These are phyloP conservation scores for Kazachstania viticola DNA, from an alignment of 805 yeast species.

Conservation along the genomic window DNA sequence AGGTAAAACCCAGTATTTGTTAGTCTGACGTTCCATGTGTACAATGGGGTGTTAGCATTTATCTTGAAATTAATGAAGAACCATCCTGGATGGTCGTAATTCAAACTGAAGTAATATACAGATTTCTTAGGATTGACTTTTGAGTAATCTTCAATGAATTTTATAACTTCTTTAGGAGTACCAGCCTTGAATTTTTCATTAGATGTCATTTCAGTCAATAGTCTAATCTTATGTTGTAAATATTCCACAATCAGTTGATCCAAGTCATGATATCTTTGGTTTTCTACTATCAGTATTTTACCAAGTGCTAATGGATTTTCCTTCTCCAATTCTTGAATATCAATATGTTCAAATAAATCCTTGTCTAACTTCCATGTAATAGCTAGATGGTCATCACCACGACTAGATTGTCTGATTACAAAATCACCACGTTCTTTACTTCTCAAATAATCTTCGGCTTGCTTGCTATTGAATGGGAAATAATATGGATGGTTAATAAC, in stretches of 20 bases:
- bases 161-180: constrained; percentile 63
- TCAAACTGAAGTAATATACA: constrained; percentile 82
- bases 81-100: constrained; percentile 90
- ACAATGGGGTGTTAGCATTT: constrained; percentile 51
- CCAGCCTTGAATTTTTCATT: constrained; percentile 83
- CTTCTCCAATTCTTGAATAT: constrained; percentile 64
- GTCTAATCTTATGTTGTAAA: constrained; percentile 69
- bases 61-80: constrained; percentile 79
- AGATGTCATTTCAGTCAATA: constrained; percentile 72
- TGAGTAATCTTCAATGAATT: constrained; percentile 81
- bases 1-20: constrained; percentile 77
- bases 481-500: constrained; percentile 87
- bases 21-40: constrained; percentile 86
- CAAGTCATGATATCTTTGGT: constrained; percentile 64
- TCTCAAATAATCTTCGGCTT: constrained; percentile 89
- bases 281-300: constrained; percentile 51
- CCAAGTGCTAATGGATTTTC: constrained; percentile 55
- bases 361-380: constrained; percentile 95
- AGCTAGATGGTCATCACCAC: constrained; percentile 78
- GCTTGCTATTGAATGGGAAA: constrained; percentile 67
- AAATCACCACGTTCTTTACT: constrained; percentile 83
- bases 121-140: constrained; percentile 85
- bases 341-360: constrained; percentile 82
- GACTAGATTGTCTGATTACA: constrained; percentile 89
- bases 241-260: constrained; percentile 89